Evolutionary conservation across 805 yeast species (phyloP).

Genomic region (Saccharomycopsis selenospora): DNA sequence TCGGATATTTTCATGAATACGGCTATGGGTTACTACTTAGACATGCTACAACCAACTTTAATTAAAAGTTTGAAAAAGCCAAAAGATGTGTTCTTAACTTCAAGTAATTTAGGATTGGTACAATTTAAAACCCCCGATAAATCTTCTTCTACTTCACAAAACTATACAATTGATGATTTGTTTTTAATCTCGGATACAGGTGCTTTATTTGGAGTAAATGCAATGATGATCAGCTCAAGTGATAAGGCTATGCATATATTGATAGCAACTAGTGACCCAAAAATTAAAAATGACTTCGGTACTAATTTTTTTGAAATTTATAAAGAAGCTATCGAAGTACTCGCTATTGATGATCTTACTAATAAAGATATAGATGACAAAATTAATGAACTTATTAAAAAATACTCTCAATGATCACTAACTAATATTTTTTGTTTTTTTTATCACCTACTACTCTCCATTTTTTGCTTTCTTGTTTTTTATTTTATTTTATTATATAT

Average conservation of each 20-base stretch:
- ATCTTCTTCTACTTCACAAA: neutral
- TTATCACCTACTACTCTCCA: neutral
- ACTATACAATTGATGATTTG: neutral
- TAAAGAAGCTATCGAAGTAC: neutral
- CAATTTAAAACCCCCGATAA: neutral
- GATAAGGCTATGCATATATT: neutral
- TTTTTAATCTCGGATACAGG: constrained; percentile 4
- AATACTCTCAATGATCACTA: neutral
- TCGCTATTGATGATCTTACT: neutral
- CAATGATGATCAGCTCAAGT: neutral
- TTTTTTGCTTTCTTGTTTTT: too few relatives aligned
- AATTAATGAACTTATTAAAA: neutral
- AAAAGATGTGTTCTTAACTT: neutral
- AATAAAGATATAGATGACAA: neutral
- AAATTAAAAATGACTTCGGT: neutral
- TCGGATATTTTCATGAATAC: neutral
- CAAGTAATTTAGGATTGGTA: constrained; percentile 4
- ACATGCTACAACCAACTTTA: neutral
- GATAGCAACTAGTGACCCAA: constrained; percentile 1
- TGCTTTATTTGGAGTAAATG: constrained; percentile 3
- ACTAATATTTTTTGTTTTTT: neutral
- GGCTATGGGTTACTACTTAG: constrained; percentile 1
- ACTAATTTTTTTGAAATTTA: neutral
- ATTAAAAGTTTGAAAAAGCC: neutral
- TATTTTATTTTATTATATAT: too few relatives aligned